Percentiles rank a stretch among this genome's conserved stretches.
Evolutionary conservation across 2,329 filamentous ascomycete species (phyloP).

Genomic region (Coniosporium tulheliwenetii): DNA sequence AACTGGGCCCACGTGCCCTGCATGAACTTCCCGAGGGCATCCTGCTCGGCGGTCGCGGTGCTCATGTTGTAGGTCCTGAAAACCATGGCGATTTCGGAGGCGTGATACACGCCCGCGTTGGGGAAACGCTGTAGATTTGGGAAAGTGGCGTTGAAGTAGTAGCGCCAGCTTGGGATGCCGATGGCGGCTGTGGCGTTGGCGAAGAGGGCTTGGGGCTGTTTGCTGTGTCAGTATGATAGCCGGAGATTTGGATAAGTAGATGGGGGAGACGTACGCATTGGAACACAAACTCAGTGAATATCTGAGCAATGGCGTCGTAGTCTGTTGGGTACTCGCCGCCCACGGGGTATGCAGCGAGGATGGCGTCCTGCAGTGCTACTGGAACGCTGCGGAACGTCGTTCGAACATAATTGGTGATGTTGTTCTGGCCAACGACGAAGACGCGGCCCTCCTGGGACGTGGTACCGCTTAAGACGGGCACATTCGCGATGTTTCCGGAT

Average conservation of each 20-base stretch:
- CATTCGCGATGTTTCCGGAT: constrained; percentile 14
- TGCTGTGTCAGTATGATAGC: background rate
- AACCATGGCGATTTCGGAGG: constrained; percentile 18
- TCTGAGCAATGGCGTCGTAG: constrained; percentile 12
- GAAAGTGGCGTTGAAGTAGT: constrained; percentile 21
- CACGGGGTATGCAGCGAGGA: constrained; percentile 13
- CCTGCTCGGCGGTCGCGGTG: constrained; percentile 14
- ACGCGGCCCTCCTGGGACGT: constrained; percentile 20
- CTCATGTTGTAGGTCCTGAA: constrained; percentile 16
- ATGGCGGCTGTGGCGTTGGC: constrained; percentile 13
- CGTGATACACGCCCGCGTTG: constrained; percentile 17
- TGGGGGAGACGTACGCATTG: constrained; percentile 9
- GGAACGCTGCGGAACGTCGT: constrained; percentile 6
- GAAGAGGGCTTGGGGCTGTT: constrained; percentile 7
- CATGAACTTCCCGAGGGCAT: constrained; percentile 15
- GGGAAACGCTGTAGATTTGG: constrained; percentile 14
- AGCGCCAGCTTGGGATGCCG: constrained; percentile 19
- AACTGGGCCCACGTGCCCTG: constrained; percentile 18
- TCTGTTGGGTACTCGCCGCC: constrained; percentile 8
- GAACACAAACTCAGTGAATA: constrained; percentile 13
- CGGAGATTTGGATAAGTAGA: constrained; percentile 1
- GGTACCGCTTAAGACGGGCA: constrained; percentile 18
- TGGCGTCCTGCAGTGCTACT: constrained; percentile 7
- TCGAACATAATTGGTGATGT: constrained; percentile 9
- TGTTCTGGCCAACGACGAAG: constrained; percentile 13